Conservation (phyloP, 441 rosid genomes). For the Corymbia citriodora region DNA sequence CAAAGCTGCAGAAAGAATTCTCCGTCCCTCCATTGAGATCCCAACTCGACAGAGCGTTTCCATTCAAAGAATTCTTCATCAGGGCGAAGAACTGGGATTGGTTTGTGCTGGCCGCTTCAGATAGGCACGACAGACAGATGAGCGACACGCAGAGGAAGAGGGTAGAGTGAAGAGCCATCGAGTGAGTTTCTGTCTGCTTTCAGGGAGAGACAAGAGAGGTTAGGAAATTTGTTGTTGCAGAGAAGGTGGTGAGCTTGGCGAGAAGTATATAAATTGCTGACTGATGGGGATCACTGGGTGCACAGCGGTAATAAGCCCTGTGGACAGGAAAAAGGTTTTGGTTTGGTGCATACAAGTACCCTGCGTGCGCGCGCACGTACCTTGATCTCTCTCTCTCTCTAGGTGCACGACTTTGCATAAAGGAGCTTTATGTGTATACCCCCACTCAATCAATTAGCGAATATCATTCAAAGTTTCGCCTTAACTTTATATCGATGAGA, state of each 20-base stretch:
- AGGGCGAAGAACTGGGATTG: conserved; percentile 63
- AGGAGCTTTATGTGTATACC: conserved; percentile 67
- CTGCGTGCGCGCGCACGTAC: background rate
- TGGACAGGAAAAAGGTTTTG: conserved; percentile 30
- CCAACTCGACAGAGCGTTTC: conserved; percentile 58
- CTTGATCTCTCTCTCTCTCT: conserved; percentile 3
- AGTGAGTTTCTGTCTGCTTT: background rate
- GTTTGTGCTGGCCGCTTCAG: conserved; percentile 13
- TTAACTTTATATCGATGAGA: conserved; percentile 7
- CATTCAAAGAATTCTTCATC: conserved; percentile 55
- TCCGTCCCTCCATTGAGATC: conserved; percentile 26
- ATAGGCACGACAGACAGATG: conserved; percentile 2
- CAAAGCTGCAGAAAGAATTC: conserved; percentile 50
- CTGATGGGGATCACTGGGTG: conserved; percentile 31
- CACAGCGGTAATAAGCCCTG: conserved; percentile 25
- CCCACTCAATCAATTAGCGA: conserved; percentile 43
- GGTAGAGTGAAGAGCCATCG: conserved; percentile 26
- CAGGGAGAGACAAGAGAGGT: background rate
- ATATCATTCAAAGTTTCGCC: conserved; percentile 14
- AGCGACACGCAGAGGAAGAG: conserved; percentile 17
- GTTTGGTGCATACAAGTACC: background rate
- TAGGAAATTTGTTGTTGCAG: conserved; percentile 30
- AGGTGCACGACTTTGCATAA: conserved; percentile 53
- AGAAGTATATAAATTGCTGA: conserved; percentile 36
- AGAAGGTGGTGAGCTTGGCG: conserved; percentile 28